phyloP scores from a whole-genome alignment of 2,329 filamentous ascomycete species.

The Monilinia laxa region DNA sequence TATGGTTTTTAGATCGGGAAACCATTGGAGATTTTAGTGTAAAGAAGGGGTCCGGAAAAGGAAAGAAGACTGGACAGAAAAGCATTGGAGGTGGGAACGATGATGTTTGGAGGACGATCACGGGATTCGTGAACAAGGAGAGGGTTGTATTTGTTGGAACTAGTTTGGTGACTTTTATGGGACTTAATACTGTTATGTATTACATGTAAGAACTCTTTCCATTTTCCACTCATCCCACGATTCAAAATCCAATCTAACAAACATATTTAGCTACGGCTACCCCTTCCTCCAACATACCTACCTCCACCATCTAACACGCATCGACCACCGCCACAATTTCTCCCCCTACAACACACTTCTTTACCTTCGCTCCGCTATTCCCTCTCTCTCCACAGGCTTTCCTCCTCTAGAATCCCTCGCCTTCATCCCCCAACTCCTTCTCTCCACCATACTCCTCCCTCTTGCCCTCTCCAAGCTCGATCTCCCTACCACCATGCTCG shows the following conservation, averaged over 20 bases:
- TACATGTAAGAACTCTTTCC: slow-evolving; percentile 51
- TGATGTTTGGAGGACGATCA: slow-evolving; percentile 26
- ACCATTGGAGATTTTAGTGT: slow-evolving; percentile 62
- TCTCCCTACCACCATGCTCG: slow-evolving; percentile 80
- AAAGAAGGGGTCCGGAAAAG: slow-evolving; percentile 45
- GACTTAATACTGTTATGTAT: slow-evolving; percentile 79
- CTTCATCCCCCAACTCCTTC: slow-evolving; percentile 82
- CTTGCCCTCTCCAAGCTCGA: slow-evolving; percentile 76
- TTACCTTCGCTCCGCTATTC: slow-evolving; percentile 74
- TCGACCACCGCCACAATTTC: slow-evolving; percentile 98
- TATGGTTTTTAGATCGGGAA: slow-evolving; percentile 74
- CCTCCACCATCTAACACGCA: slow-evolving; percentile 85
- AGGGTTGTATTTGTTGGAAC: slow-evolving; percentile 50
- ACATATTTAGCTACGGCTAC: slow-evolving; percentile 61
- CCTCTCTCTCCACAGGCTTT: slow-evolving; percentile 39
- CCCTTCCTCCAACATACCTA: slow-evolving; percentile 89
- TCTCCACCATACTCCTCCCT: slow-evolving; percentile 76
- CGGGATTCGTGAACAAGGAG: slow-evolving; percentile 13
- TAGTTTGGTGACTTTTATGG: slow-evolving; percentile 71
- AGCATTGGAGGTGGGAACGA: not conserved
- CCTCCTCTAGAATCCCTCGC: slow-evolving; percentile 70
- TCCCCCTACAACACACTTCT: slow-evolving; percentile 92
- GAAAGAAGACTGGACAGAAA: not conserved
- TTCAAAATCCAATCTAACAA: slow-evolving; percentile 11
- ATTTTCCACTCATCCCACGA: not conserved